A percentile compares a stretch with the other conserved stretches of the same genome.
Conservation (phyloP, 306 rosid genomes). For the Fragaria nilgerrensis region DNA sequence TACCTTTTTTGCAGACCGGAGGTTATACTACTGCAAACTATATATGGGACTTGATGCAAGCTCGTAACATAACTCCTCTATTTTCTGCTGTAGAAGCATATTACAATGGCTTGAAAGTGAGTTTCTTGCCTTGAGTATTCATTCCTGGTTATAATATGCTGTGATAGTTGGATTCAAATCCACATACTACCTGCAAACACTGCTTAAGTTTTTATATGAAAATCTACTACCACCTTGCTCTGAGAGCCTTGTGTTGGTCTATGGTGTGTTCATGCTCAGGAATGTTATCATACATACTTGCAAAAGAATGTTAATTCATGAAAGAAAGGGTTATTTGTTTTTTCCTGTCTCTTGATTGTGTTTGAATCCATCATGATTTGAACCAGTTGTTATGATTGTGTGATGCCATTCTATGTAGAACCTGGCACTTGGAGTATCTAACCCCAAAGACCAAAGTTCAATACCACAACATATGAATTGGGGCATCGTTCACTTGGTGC, state of each 20-base stretch:
- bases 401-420: background rate
- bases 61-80: constrained; percentile 44
- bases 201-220: background rate
- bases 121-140: constrained; percentile 28
- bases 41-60: constrained; percentile 87
- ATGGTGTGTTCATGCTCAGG: background rate
- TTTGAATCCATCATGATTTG: background rate
- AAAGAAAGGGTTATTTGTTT: background rate
- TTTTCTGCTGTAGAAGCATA: constrained; percentile 70
- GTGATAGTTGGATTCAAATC: background rate
- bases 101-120: constrained; percentile 80
- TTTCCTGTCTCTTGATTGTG: background rate
- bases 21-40: constrained; percentile 85
- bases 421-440: background rate
- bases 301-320: background rate
- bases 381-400: background rate
- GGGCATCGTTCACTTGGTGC: background rate
- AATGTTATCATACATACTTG: background rate
- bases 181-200: background rate
- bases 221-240: background rate
- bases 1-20: constrained; percentile 57
- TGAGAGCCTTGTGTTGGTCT: background rate
- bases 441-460: background rate
- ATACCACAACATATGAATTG: background rate
- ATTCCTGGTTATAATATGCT: background rate